Percentiles rank a stretch among this genome's conserved stretches.
These are phyloP conservation scores for Scenedesmus sp. DNA, from an alignment of 163 green algal species.

Conservation along the genomic window DNA sequence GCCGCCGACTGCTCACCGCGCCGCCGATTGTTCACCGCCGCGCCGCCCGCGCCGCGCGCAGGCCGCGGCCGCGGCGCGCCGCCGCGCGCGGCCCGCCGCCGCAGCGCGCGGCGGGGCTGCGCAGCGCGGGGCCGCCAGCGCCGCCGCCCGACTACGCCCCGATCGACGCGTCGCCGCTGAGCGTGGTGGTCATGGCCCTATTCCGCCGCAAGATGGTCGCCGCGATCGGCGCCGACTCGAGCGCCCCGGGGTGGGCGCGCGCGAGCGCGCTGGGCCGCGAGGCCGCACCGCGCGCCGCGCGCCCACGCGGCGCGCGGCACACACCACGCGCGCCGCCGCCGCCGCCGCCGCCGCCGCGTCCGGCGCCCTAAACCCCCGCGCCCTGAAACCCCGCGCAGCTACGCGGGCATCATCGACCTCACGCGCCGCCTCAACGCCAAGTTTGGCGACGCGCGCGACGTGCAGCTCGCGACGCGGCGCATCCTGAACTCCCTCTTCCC, in stretches of 20 bases:
- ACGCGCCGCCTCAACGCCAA: slow-evolving; percentile 79
- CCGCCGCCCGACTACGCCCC: slow-evolving; percentile 49
- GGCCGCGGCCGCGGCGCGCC: too few relatives aligned
- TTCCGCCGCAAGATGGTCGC: slow-evolving; percentile 74
- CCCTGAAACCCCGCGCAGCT: slow-evolving; percentile 65
- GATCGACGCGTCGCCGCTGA: slow-evolving; percentile 75
- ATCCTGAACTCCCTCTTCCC: slow-evolving; percentile 86
- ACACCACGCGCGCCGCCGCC: too few relatives aligned
- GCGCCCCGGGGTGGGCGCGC: too few relatives aligned
- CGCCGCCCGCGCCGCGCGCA: too few relatives aligned
- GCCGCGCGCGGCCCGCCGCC: too few relatives aligned
- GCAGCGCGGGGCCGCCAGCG: slow-evolving; percentile 27
- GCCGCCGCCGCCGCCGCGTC: too few relatives aligned
- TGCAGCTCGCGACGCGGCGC: slow-evolving; percentile 65
- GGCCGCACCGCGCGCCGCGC: too few relatives aligned
- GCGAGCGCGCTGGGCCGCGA: too few relatives aligned
- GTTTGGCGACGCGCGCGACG: slow-evolving; percentile 58
- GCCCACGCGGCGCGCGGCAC: too few relatives aligned
- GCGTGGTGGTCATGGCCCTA: slow-evolving; percentile 71
- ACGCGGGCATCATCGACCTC: slow-evolving; percentile 85
- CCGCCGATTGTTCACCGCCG: too few relatives aligned
- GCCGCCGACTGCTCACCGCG: too few relatives aligned
- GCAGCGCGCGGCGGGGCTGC: not conserved
- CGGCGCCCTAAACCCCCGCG: too few relatives aligned
- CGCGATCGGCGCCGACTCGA: slow-evolving; percentile 57